Percentiles rank a stretch among this genome's conserved stretches.
Evolutionary conservation across 495 filamentous ascomycete genomes (phyloP).

Genomic region (Pyrenula aspistea): DNA sequence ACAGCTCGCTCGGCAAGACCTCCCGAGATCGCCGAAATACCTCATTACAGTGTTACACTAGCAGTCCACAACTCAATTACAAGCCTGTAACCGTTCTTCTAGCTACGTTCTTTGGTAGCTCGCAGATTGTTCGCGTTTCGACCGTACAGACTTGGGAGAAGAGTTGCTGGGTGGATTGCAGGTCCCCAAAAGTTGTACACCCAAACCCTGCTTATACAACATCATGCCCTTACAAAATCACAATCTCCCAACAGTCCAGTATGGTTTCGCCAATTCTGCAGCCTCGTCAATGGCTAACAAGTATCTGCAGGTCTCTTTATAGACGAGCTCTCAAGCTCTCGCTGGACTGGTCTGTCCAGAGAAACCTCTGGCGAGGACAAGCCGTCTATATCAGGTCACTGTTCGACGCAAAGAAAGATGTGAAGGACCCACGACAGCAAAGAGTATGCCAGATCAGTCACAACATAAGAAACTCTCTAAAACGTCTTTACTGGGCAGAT

Average conservation of each 20-base stretch:
- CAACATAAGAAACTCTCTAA: background rate
- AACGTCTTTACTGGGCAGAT: slow-evolving; percentile 31
- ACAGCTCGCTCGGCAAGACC: background rate
- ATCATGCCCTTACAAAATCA: background rate
- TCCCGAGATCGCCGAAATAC: background rate
- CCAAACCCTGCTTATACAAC: background rate
- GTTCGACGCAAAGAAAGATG: slow-evolving; percentile 85
- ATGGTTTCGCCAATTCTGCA: slow-evolving; percentile 4
- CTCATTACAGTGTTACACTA: background rate
- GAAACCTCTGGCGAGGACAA: slow-evolving; percentile 85
- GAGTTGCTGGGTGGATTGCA: too few species aligned
- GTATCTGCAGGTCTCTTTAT: slow-evolving; percentile 67
- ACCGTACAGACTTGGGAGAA: too few species aligned
- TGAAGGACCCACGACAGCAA: slow-evolving; percentile 78
- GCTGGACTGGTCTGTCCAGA: slow-evolving; percentile 88
- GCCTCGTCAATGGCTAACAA: background rate
- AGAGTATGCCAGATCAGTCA: slow-evolving; percentile 42
- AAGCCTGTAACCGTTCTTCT: too few species aligned
- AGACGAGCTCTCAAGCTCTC: slow-evolving; percentile 84
- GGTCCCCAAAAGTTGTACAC: too few species aligned
- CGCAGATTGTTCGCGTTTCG: too few species aligned
- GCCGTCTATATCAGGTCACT: slow-evolving; percentile 90
- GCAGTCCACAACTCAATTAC: too few species aligned
- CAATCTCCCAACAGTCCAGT: background rate
- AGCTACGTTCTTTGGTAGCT: too few species aligned